Conservation (phyloP, 2,329 filamentous ascomycete species). For the Lachnellula suecica region DNA sequence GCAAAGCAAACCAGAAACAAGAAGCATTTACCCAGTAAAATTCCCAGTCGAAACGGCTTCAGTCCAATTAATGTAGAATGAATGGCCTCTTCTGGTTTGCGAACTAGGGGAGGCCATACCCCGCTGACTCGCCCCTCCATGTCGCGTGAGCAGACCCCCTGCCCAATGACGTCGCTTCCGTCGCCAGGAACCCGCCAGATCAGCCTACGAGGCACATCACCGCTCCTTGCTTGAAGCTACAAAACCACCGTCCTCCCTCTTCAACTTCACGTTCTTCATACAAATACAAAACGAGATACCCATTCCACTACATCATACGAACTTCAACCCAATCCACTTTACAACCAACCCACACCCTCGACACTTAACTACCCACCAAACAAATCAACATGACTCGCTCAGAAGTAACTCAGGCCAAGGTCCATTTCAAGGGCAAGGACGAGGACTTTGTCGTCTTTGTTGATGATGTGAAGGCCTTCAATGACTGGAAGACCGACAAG, state of each 20-base stretch:
- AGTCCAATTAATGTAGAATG: not conserved
- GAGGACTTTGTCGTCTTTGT: conserved; percentile 71
- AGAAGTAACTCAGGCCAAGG: conserved; percentile 58
- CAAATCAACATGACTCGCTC: conserved; percentile 49
- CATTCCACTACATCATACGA: conserved; percentile 1
- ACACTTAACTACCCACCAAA: conserved; percentile 7
- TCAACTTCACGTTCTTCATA: conserved; percentile 6
- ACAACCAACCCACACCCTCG: conserved; percentile 4
- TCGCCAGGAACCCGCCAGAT: conserved; percentile 23
- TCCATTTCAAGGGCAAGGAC: conserved; percentile 67
- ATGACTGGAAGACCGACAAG: conserved; percentile 82
- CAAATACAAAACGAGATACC: conserved; percentile 8
- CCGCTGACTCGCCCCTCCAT: not conserved
- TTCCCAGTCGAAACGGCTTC: not conserved
- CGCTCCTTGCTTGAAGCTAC: conserved; percentile 23
- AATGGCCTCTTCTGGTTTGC: not conserved
- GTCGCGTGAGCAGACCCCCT: conserved; percentile 23
- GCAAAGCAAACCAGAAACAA: not conserved
- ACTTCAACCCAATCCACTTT: conserved; percentile 3
- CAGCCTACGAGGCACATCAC: conserved; percentile 7
- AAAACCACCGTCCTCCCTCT: conserved; percentile 28
- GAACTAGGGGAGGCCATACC: not conserved
- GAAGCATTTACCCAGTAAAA: not conserved
- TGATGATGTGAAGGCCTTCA: conserved; percentile 59
- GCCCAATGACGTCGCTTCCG: conserved; percentile 22